Evolutionary conservation across 176 grass and related monocot genomes (phyloP).

Genomic region (Phoenix roebelenii): DNA sequence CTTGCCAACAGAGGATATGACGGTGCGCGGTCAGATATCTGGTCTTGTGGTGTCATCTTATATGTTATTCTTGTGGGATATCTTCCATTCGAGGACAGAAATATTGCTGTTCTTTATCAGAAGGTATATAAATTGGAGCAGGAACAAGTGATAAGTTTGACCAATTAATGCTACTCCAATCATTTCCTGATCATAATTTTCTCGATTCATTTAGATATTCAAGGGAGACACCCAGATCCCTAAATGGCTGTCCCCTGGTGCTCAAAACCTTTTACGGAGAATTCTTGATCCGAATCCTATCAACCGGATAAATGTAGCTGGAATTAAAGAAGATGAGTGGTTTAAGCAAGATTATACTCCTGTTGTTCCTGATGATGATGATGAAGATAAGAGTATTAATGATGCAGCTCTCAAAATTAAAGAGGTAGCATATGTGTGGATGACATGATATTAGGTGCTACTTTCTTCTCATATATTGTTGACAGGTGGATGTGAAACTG

Average conservation of each 20-base stretch:
- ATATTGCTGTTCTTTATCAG: constrained; percentile 47
- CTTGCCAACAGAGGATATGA: constrained; percentile 89
- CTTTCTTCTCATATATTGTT: not conserved
- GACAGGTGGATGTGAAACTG: not conserved
- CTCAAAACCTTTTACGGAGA: constrained; percentile 14
- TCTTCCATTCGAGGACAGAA: constrained; percentile 79
- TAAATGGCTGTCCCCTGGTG: constrained; percentile 15
- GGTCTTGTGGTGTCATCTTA: constrained; percentile 90
- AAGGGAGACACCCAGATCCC: constrained; percentile 11
- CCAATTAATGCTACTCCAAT: no score
- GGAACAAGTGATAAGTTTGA: not conserved
- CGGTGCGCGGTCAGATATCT: constrained; percentile 71
- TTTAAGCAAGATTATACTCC: constrained; percentile 21
- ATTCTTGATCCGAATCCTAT: constrained; percentile 19
- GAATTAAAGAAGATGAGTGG: constrained; percentile 19
- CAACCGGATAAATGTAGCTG: constrained; percentile 10
- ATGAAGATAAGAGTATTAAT: not conserved
- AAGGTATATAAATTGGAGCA: constrained; percentile 59
- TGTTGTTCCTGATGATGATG: not conserved
- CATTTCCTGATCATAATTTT: not conserved
- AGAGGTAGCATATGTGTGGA: constrained; percentile 5
- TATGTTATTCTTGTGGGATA: constrained; percentile 83
- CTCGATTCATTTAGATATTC: constrained; percentile 2
- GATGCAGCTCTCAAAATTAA: not conserved
- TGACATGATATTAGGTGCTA: no score